Conservation (phyloP, 148 eudicot species). For the Rhododendron molle region DNA sequence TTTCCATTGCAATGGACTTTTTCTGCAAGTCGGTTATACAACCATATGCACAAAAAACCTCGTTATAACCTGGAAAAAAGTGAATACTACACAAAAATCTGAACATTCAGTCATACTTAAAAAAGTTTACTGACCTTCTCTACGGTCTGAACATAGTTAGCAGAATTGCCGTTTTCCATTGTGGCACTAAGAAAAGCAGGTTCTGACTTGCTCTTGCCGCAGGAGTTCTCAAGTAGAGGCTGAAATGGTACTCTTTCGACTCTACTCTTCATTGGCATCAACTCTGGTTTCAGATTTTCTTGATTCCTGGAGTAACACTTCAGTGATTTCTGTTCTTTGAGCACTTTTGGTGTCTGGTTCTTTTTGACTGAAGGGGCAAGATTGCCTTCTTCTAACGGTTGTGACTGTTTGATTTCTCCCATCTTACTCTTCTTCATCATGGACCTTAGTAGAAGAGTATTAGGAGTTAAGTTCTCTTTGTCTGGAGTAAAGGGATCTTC, state of each 20-base stretch:
- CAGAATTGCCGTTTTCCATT: conserved; percentile 14
- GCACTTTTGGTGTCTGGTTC: conserved; percentile 31
- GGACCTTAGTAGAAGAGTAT: conserved; percentile 29
- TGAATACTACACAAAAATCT: neutral
- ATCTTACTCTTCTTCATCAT: conserved; percentile 34
- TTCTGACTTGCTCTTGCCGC: conserved; percentile 35
- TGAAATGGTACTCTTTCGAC: conserved; percentile 53
- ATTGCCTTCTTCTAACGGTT: conserved; percentile 17
- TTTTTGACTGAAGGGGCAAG: conserved; percentile 37
- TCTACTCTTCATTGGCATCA: conserved; percentile 20
- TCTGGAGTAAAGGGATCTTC: conserved; percentile 37
- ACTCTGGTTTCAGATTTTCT: conserved; percentile 13
- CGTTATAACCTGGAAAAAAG: neutral
- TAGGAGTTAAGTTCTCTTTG: conserved; percentile 41
- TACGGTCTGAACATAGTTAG: conserved; percentile 17
- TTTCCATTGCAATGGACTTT: conserved; percentile 21
- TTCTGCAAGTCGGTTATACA: conserved; percentile 33
- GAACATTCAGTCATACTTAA: neutral
- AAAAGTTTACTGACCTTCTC: conserved; percentile 34
- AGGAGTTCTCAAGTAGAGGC: conserved; percentile 32
- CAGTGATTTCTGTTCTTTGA: conserved; percentile 29
- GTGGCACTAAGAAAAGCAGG: conserved; percentile 15
- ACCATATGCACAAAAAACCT: neutral
- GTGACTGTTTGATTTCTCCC: conserved; percentile 26
- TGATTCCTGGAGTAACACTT: conserved; percentile 24